Evolutionary conservation across 345 rosid species (phyloP).

Genomic region (Salix udensis): DNA sequence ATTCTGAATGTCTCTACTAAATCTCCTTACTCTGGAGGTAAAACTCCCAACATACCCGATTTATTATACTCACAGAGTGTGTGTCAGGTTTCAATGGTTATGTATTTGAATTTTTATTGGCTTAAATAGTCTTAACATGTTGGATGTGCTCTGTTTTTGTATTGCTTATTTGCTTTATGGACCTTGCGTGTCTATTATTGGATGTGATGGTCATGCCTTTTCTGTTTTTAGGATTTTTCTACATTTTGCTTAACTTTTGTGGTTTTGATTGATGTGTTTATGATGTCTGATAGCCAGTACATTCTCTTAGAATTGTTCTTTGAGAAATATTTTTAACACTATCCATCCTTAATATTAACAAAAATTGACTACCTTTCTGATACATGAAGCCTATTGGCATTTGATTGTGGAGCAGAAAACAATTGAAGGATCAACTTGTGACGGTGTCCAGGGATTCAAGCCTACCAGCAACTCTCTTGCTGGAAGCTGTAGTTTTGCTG

Average conservation of each 20-base stretch:
- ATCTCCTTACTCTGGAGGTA: not conserved
- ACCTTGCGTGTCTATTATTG: not conserved
- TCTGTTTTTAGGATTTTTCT: not conserved
- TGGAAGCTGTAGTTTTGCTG: slow-evolving; percentile 60
- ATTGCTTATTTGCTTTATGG: not conserved
- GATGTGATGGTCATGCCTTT: not conserved
- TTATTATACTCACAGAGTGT: not conserved
- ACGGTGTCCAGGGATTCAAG: slow-evolving; percentile 39
- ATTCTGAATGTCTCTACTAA: not conserved
- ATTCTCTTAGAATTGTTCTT: not conserved
- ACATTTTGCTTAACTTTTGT: not conserved
- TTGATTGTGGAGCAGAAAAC: slow-evolving; percentile 42
- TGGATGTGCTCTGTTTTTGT: not conserved
- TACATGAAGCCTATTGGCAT: slow-evolving; percentile 21
- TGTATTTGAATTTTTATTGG: not conserved
- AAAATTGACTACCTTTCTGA: not conserved
- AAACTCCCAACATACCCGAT: not conserved
- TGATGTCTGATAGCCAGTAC: not conserved
- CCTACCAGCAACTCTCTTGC: slow-evolving; percentile 47
- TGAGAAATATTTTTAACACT: not conserved
- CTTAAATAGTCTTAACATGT: not conserved
- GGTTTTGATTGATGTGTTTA: not conserved
- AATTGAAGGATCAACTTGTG: slow-evolving; percentile 56
- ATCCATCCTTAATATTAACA: not conserved
- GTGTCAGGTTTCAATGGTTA: not conserved